phyloP scores from a whole-genome alignment of 768 basidiomycete species.

The Calvatia gigantea region DNA sequence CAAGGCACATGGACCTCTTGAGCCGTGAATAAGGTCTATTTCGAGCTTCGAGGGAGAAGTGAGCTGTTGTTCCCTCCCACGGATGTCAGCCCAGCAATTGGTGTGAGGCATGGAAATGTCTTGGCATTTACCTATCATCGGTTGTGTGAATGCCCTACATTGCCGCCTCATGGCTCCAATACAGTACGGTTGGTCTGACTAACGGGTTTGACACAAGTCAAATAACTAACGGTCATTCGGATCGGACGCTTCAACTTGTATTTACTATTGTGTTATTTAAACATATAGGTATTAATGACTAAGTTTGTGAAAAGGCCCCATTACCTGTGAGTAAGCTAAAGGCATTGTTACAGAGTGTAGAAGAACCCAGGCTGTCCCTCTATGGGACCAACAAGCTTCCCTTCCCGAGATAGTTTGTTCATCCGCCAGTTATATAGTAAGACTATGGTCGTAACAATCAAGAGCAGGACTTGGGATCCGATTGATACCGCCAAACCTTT shows the following conservation, averaged over 20 bases:
- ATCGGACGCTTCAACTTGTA: too few relatives aligned
- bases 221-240: too few relatives aligned
- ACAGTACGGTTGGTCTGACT: too few relatives aligned
- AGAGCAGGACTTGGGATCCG: conserved; percentile 34
- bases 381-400: conserved; percentile 26
- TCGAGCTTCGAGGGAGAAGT: not conserved
- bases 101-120: not conserved
- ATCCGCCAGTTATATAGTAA: conserved; percentile 32
- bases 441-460: conserved; percentile 29
- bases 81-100: not conserved
- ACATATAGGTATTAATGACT: too few relatives aligned
- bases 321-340: not conserved
- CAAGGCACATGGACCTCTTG: not conserved
- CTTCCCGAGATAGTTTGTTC: conserved; percentile 33
- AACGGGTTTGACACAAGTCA: too few relatives aligned
- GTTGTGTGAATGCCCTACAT: too few relatives aligned
- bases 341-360: conserved; percentile 31
- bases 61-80: not conserved
- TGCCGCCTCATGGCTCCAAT: too few relatives aligned
- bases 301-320: too few relatives aligned
- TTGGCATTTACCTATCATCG: not conserved
- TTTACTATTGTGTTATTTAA: too few relatives aligned
- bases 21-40: not conserved
- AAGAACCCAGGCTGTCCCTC: conserved; percentile 35
- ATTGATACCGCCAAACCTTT: conserved; percentile 38